These are phyloP conservation scores for Lenwebbia sp. DNA, from an alignment of 345 rosid species.

Conservation along the genomic window DNA sequence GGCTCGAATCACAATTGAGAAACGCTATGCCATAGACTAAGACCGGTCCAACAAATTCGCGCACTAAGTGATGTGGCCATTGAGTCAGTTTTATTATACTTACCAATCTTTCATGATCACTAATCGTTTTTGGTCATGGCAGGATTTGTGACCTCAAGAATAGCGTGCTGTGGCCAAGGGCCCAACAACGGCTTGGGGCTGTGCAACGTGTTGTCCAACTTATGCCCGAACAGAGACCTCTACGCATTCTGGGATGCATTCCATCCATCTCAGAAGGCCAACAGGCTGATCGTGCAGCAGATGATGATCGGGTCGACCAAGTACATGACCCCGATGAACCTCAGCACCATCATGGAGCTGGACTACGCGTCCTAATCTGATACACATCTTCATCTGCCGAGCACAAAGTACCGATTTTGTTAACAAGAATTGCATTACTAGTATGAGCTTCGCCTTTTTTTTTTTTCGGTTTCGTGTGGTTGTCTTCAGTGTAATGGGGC, in stretches of 20 bases:
- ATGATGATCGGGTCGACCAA: constrained; percentile 37
- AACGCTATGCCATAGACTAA: no score
- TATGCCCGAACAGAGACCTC: constrained; percentile 63
- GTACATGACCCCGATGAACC: constrained; percentile 81
- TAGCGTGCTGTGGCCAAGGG: constrained; percentile 89
- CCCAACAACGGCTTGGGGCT: constrained; percentile 66
- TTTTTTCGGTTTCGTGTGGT: neutral
- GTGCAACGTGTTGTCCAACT: constrained; percentile 52
- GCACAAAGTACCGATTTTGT: no score
- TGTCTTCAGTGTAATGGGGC: no score
- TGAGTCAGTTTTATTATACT: no score
- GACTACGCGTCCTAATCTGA: constrained; percentile 16
- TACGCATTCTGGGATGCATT: constrained; percentile 81
- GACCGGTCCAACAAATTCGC: no score
- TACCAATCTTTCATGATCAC: neutral
- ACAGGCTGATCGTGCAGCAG: constrained; percentile 34
- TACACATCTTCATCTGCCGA: neutral
- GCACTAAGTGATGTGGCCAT: no score
- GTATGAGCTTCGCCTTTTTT: neutral
- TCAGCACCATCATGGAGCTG: constrained; percentile 50
- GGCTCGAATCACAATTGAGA: no score
- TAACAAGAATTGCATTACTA: no score
- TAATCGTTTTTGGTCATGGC: neutral
- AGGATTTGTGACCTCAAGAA: constrained; percentile 68
- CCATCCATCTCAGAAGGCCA: constrained; percentile 72